phyloP scores from a whole-genome alignment of 1,284 basidiomycete genomes.

The Cryptococcus sp. region DNA sequence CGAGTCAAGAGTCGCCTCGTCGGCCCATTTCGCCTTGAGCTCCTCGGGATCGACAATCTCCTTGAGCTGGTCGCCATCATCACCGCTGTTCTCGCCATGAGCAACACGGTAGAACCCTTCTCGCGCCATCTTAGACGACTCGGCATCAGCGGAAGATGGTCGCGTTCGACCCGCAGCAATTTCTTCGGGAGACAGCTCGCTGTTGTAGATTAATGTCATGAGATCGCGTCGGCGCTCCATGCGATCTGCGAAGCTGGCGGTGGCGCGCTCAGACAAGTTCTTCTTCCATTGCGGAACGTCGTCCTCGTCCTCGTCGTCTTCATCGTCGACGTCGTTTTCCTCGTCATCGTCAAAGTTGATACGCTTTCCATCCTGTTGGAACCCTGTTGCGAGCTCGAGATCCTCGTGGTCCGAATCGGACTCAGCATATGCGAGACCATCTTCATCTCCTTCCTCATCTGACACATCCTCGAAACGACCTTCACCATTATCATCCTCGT shows the following conservation, averaged over 20 bases:
- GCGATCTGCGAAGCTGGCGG: slow-evolving; percentile 56
- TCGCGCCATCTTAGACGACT: slow-evolving; percentile 50
- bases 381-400: slow-evolving; percentile 49
- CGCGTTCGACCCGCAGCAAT: slow-evolving; percentile 61
- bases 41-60: slow-evolving; percentile 58
- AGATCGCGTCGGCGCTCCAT: slow-evolving; percentile 66
- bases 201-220: slow-evolving; percentile 83
- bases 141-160: slow-evolving; percentile 46
- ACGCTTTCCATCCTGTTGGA: slow-evolving; percentile 54
- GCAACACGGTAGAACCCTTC: slow-evolving; percentile 75
- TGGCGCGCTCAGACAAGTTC: slow-evolving; percentile 67
- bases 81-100: slow-evolving; percentile 44
- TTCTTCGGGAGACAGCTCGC: slow-evolving; percentile 68
- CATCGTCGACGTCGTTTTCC: slow-evolving; percentile 53
- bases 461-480: slow-evolving; percentile 35
- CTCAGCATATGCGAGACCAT: slow-evolving; percentile 68
- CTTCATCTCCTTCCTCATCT: slow-evolving; percentile 52
- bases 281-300: slow-evolving; percentile 73
- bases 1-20: slow-evolving; percentile 80
- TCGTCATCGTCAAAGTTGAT: slow-evolving; percentile 50
- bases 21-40: slow-evolving; percentile 71
- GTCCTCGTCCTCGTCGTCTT: slow-evolving; percentile 51
- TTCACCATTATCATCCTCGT: slow-evolving; percentile 47
- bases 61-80: slow-evolving; percentile 74
- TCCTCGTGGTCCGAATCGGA: slow-evolving; percentile 65